Percentiles rank a stretch among this genome's conserved stretches.
Conservation (phyloP, 257 asterid species). For the Mentha longifolia region DNA sequence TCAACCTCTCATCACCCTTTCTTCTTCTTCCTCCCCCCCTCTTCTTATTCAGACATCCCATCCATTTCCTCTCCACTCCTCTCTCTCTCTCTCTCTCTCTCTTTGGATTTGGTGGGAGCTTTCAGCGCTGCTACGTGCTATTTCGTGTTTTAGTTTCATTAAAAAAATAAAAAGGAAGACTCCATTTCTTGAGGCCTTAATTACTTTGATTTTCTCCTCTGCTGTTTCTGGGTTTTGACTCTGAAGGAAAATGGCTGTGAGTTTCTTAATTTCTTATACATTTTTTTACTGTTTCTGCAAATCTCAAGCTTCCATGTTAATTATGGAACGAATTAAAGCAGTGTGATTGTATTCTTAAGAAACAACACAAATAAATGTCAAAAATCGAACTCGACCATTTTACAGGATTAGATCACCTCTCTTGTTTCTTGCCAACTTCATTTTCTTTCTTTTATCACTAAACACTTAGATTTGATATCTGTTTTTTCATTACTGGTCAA, state of each 20-base stretch:
- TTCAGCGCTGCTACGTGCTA: background rate
- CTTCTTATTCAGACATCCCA: slow-evolving; percentile 12
- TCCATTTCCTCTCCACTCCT: slow-evolving; percentile 19
- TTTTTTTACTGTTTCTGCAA: background rate
- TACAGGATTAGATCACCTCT: too few relatives aligned
- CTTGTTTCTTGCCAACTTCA: background rate
- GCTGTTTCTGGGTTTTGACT: slow-evolving; percentile 38
- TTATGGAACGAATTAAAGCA: background rate
- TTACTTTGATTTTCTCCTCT: background rate
- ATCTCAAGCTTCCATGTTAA: background rate
- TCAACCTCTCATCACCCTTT: slow-evolving; percentile 15
- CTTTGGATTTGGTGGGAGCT: slow-evolving; percentile 18
- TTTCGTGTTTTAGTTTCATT: background rate
- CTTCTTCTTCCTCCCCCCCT: slow-evolving; percentile 4
- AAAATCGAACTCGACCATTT: too few relatives aligned
- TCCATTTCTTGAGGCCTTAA: background rate
- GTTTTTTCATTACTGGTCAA: background rate
- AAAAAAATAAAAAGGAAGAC: slow-evolving; percentile 5
- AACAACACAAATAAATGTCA: too few relatives aligned
- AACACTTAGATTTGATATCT: background rate
- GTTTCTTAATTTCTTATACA: slow-evolving; percentile 20
- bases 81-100: slow-evolving; percentile 21
- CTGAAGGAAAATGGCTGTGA: slow-evolving; percentile 49
- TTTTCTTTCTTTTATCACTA: background rate
- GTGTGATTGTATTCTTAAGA: background rate